These are phyloP conservation scores for Ogataea paraovalis DNA, from an alignment of 805 yeast species.

Conservation along the genomic window DNA sequence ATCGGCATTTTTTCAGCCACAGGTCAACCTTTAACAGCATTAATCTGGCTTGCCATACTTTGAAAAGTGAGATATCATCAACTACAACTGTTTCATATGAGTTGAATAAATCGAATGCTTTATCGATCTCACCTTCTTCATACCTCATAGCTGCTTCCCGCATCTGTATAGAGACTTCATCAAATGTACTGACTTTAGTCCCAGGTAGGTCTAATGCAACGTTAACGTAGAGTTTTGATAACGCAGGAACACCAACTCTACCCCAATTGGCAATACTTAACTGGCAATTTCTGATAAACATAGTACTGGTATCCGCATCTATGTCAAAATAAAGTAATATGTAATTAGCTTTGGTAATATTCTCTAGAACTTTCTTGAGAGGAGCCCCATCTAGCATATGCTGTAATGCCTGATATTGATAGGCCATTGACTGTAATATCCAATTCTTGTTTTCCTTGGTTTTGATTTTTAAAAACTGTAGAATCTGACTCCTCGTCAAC, in stretches of 20 bases:
- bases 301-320: slow-evolving; percentile 27
- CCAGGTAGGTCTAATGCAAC: slow-evolving; percentile 41
- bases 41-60: slow-evolving; percentile 38
- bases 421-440: slow-evolving; percentile 55
- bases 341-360: slow-evolving; percentile 52
- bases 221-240: slow-evolving; percentile 45
- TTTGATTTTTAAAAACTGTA: slow-evolving; percentile 55
- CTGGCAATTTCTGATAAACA: slow-evolving; percentile 45
- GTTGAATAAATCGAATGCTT: slow-evolving; percentile 35
- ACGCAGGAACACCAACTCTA: slow-evolving; percentile 44
- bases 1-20: slow-evolving; percentile 38
- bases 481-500: slow-evolving; percentile 58
- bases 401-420: slow-evolving; percentile 60
- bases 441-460: slow-evolving; percentile 45
- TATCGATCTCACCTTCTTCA: slow-evolving; percentile 38
- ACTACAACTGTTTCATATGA: slow-evolving; percentile 24
- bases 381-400: slow-evolving; percentile 49
- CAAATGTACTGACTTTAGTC: slow-evolving; percentile 32
- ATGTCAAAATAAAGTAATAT: slow-evolving; percentile 48
- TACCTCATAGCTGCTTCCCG: slow-evolving; percentile 37
- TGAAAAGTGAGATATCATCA: slow-evolving; percentile 37
- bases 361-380: slow-evolving; percentile 45
- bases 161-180: slow-evolving; percentile 36
- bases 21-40: slow-evolving; percentile 36
- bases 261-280: slow-evolving; percentile 46